Base-by-base conservation (phyloP, 768 basidiomycete species). In the Leccinum disarticulatum region DNA sequence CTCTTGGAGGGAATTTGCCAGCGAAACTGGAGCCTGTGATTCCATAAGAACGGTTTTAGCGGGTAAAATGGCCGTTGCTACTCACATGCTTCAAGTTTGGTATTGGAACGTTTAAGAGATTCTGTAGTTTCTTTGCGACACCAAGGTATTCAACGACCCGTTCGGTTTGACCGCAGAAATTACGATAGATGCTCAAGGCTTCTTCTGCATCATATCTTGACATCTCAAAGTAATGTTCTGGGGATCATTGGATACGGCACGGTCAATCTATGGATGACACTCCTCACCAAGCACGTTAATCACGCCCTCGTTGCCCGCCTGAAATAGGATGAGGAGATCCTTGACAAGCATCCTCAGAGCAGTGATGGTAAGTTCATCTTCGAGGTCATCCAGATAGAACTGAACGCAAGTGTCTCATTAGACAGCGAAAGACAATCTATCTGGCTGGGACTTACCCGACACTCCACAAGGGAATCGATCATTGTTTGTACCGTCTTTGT, bases 181-280 rank as follows among this genome's bases (percentile, higher is more conserved):
- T 85, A 56, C 93, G 91, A 78, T 99, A 99, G 61, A 98, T 87
- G 17, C 77, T 74, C 27, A 98, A 83, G 2, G 96, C 91, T 33
- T 90, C 86, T 38, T 83, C 77, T 0, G 96, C 97, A 69, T 98
- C 96, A n/a, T 87, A 74, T 62, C 91, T 90, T 0, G 94, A 93
- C 97, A 98, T 98, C 72, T 97, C 95, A 68, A 98, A 98, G 75
- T 97, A 99, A 75, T 96, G 90, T 69, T 98, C 97, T 87, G 61
- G 27, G 31, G 27, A 10, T 27, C 14, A 28, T 56, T 73, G n/a
- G 70, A 64, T 30, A 66, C 33, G 25, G 55, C 33, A n/a, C 15
- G 49, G 35, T 15, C 28, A 14, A 33, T 19, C 3, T 46, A 52
- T 58, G 73, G 72, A 60, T 77, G 67, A 17, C 13, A 13, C 25